Evolutionary conservation across 306 rosid genomes (phyloP).

Genomic region (Vigna nakashimae): DNA sequence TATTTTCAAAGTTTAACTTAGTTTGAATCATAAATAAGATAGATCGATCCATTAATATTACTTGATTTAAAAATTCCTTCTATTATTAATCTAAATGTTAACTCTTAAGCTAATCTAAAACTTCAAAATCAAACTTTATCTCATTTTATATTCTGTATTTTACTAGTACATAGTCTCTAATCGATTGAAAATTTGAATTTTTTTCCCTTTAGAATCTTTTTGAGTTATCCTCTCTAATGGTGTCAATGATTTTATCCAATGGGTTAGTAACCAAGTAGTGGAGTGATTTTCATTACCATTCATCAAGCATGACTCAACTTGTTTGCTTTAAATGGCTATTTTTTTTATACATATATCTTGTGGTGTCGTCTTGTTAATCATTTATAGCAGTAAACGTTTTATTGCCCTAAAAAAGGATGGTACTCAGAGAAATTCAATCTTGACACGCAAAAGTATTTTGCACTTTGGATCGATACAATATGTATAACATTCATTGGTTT

Average conservation of each 20-base stretch:
- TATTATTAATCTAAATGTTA: too few relatives aligned
- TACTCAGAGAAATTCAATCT: background rate
- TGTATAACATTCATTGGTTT: background rate
- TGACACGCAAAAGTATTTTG: slow-evolving; percentile 11
- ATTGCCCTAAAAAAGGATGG: background rate
- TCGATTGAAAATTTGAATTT: background rate
- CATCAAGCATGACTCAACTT: slow-evolving; percentile 21
- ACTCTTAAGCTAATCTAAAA: too few relatives aligned
- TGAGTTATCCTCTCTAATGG: background rate
- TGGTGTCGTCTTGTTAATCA: background rate
- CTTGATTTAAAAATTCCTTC: too few relatives aligned
- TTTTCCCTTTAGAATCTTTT: background rate
- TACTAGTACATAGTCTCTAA: too few relatives aligned
- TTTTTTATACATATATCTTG: background rate
- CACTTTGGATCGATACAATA: slow-evolving; percentile 13
- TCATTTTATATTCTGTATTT: too few relatives aligned
- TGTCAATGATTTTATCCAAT: slow-evolving; percentile 1
- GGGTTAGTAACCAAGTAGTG: slow-evolving; percentile 14
- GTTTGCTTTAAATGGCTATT: slow-evolving; percentile 11
- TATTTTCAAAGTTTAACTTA: too few relatives aligned
- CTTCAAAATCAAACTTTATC: too few relatives aligned
- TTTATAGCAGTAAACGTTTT: background rate
- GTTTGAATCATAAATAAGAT: too few relatives aligned
- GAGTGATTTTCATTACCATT: background rate
- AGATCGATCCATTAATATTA: too few relatives aligned